phyloP scores from a whole-genome alignment of 352 stramenopile genomes.

The Globisporangium nunn region DNA sequence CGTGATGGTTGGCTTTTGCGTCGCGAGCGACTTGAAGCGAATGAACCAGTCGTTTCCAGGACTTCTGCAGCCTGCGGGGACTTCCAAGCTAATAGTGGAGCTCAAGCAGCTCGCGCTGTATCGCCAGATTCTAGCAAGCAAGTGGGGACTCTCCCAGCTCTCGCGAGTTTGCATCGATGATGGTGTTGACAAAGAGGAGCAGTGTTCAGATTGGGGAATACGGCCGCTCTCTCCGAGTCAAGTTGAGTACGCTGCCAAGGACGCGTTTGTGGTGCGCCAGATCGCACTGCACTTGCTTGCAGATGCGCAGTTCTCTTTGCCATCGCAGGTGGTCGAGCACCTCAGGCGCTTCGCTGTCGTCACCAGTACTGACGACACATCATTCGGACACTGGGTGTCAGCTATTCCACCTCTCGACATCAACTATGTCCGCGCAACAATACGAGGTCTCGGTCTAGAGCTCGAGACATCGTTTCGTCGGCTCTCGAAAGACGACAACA shows the following conservation, averaged over 20 bases:
- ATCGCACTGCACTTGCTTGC: conserved; percentile 38
- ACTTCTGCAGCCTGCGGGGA: conserved; percentile 9
- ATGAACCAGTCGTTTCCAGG: conserved; percentile 46
- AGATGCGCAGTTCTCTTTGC: conserved; percentile 16
- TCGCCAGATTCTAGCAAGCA: conserved; percentile 31
- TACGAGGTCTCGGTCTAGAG: conserved; percentile 19
- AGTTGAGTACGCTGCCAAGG: conserved; percentile 47
- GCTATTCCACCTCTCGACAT: conserved; percentile 10
- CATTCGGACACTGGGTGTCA: conserved; percentile 18
- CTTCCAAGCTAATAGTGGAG: conserved; percentile 28
- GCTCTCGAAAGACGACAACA: conserved; percentile 11
- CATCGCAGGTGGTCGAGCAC: conserved; percentile 8
- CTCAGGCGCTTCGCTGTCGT: conserved; percentile 18
- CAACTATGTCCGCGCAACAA: conserved; percentile 28
- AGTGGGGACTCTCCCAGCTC: conserved; percentile 51
- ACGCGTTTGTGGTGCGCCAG: conserved; percentile 40
- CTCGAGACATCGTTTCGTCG: conserved; percentile 16
- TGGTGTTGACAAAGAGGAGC: conserved; percentile 50
- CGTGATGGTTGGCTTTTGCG: conserved; percentile 46
- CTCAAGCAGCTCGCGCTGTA: conserved; percentile 46
- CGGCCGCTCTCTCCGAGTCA: conserved; percentile 34
- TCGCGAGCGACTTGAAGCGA: conserved; percentile 38
- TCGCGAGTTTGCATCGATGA: conserved; percentile 29
- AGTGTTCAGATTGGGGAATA: conserved; percentile 52
- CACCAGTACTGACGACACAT: conserved; percentile 4